Base-by-base conservation (phyloP, 2,329 filamentous ascomycete genomes). In the Fonsecaea nubica region DNA sequence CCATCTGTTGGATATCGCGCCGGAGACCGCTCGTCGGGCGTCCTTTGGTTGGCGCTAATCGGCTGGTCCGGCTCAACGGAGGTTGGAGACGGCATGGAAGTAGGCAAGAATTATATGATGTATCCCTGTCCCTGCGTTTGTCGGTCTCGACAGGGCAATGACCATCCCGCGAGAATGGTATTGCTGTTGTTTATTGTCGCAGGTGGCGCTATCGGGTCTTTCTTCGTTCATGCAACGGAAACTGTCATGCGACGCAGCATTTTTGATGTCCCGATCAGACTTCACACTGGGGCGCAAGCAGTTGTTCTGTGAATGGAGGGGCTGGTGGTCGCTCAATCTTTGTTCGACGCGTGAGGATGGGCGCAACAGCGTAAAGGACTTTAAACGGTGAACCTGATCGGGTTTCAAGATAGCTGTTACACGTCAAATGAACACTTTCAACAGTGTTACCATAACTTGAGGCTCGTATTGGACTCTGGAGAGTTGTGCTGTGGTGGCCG, bases 291-390 rank as follows among this genome's bases (percentile, higher is more conserved):
- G 54, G 52, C 64, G 59, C 45, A 63, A 60, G 12, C 32, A 32
- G 48, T n/a, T 9, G 12, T 21, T 54, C 25, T 40, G 33, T 30
- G 59, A 32, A 21, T 32, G 58, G 64, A 58, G 45, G 62, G 56
- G 45, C 52, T 38, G 59, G 42, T 38, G n/a, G 45, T 35, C 40
- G 58, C 21, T 21, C 8, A 38, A 59, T 36, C 54, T n/a, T 53
- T 38, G 55, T 53, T 70, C 65, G 63, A 70, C 68, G 68, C 68
- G 68, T 70, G 32, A 65, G 40, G 55, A 33, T 38, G n/a, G 15
- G 50, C 52, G 40, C 65, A 58, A 64, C 59, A 64, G n/a, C 56
- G 48, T 54, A 56, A 25, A n/a, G 33, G 56, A 13, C 13, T n/a
- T 25, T 36, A 21, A 50, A 18, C 12, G 42, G 45, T 50, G 38